Conservation (phyloP, 2,329 filamentous ascomycete species). For the Nemania sp. region DNA sequence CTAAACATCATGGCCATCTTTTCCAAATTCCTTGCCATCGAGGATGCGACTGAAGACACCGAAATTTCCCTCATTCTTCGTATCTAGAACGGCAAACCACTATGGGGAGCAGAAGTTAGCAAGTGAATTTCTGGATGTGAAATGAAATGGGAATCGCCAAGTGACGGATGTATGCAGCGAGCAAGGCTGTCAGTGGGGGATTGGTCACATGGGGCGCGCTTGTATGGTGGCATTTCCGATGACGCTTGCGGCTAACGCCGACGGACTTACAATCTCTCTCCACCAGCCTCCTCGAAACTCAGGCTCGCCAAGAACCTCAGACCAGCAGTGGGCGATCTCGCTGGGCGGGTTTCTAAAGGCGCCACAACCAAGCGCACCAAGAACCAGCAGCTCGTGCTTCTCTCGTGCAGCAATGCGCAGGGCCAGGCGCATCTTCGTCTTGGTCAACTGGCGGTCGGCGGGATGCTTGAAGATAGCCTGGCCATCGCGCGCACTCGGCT, state of each 20-base stretch:
- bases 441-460: slow-evolving; percentile 56
- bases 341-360: slow-evolving; percentile 64
- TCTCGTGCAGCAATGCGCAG: slow-evolving; percentile 62
- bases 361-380: slow-evolving; percentile 72
- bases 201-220: no score
- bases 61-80: slow-evolving; percentile 51
- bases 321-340: slow-evolving; percentile 66
- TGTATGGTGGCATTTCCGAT: no score
- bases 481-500: slow-evolving; percentile 7
- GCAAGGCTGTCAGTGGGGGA: no score
- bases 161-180: background rate
- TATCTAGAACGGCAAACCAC: slow-evolving; percentile 64
- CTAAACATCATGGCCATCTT: background rate
- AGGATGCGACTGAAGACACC: slow-evolving; percentile 52
- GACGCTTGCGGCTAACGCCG: no score
- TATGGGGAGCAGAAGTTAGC: slow-evolving; percentile 47
- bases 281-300: slow-evolving; percentile 70
- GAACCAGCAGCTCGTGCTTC: slow-evolving; percentile 61
- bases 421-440: slow-evolving; percentile 64
- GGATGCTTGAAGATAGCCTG: slow-evolving; percentile 44
- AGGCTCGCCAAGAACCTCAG: slow-evolving; percentile 59
- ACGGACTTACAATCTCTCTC: slow-evolving; percentile 34
- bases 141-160: background rate
- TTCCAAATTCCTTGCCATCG: slow-evolving; percentile 36
- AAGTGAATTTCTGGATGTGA: no score